Evolutionary conservation across 495 filamentous ascomycete genomes (phyloP).

Genomic region (Barbatosphaeria neglecta): DNA sequence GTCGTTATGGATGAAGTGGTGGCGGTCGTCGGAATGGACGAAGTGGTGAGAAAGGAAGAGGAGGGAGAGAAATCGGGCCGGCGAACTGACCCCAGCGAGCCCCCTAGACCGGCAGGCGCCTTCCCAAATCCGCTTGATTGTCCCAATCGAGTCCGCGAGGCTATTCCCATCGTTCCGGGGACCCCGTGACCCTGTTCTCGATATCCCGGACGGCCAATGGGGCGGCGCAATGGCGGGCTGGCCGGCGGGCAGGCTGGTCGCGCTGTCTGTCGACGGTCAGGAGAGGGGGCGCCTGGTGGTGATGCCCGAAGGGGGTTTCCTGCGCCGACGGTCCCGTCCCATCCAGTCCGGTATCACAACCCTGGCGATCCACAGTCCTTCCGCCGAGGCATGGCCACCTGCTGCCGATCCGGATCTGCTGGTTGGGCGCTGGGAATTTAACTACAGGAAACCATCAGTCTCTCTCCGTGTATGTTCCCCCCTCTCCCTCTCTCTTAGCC

Average conservation of each 20-base stretch:
- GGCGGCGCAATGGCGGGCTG: too few relatives aligned
- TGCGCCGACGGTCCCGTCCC: background rate
- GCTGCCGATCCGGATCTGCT: too few relatives aligned
- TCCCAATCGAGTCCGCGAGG: slow-evolving; percentile 11
- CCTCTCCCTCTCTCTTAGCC: too few relatives aligned
- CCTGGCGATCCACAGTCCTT: background rate
- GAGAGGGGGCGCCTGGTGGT: background rate
- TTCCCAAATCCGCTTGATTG: slow-evolving; percentile 11
- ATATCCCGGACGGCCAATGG: background rate
- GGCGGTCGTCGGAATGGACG: background rate
- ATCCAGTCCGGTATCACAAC: background rate
- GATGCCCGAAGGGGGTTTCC: background rate
- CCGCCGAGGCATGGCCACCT: background rate
- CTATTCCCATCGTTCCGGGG: slow-evolving; percentile 14
- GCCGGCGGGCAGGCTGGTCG: too few relatives aligned
- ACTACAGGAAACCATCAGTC: background rate
- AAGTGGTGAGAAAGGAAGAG: background rate
- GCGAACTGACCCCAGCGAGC: background rate
- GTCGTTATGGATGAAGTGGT: background rate
- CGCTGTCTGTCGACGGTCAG: background rate
- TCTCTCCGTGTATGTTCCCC: background rate
- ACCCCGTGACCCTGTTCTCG: background rate
- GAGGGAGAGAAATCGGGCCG: slow-evolving; percentile 1
- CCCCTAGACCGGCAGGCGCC: slow-evolving; percentile 2
- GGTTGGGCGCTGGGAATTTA: too few relatives aligned